Evolutionary conservation across 306 rosid genomes (phyloP), one percentile per base, ranked within the genome.

Genomic region (Sicyos baderoa): DNA sequence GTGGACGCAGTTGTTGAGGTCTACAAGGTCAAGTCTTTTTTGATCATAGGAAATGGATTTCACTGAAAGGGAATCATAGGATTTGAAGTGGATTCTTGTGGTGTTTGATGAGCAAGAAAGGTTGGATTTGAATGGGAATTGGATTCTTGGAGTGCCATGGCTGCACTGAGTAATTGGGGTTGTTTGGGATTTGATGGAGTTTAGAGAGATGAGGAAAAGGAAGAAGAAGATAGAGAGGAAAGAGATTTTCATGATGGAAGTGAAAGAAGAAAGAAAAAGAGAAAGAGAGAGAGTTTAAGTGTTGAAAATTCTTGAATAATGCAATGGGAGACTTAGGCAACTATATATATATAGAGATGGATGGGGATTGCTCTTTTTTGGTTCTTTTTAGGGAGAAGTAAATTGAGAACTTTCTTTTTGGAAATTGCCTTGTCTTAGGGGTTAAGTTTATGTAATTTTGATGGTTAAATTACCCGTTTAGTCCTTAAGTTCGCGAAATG

Each of bases 1-100:
- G 8, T 88, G 91, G 56, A 68, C 79, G 52, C 97, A 93, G 9
- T 58, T 76, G 18, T 75, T 76, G 64, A 91, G 91, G 80, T 89
- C 96, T 22, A 74, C 68, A 50, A 93, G 94, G 53, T 83, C 71
- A 15, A 92, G 77, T 54, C 25, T 87, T 79, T 73, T 78, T 80
- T 68, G 29, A 32, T 81, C 76, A 57, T 92, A 87, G 3, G 93
- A 84, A 72, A 92, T 88, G 63, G 98, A 86, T 52, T 85, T 86
- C 25, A 89, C 82, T 1, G 76, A 76, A 25, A 92, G 77, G 56
- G 82, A 80, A 0, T 89, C 86, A 48, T 82, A 81, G 21, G 85
- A 78, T 42, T 83, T 89, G 79, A 89, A 82, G 59, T 81, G 85
- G 68, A 87, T 85, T 6, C 74, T 68, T 76, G 97, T 84, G 61